These are phyloP conservation scores for Penicillium bovifimosum DNA, from an alignment of 495 filamentous ascomycete genomes.

Conservation along the genomic window DNA sequence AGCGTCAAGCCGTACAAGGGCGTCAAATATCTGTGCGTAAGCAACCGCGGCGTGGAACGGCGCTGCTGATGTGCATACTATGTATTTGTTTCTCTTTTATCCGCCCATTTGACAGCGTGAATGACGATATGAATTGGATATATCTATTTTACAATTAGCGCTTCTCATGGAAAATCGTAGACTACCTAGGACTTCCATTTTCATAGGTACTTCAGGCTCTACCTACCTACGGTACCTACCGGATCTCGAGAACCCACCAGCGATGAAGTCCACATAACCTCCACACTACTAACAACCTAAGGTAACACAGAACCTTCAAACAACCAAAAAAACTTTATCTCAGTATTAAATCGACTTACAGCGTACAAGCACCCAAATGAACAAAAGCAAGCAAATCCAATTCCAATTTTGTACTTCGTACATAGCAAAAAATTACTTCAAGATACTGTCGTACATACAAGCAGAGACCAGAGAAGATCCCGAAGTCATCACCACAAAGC, in stretches of 20 bases:
- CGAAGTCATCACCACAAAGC: not conserved
- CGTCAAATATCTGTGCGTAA: slow-evolving; percentile 93
- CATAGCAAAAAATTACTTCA: not conserved
- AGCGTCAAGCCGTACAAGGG: slow-evolving; percentile 94
- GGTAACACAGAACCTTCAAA: too few relatives aligned
- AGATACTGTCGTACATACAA: not conserved
- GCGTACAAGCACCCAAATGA: not conserved
- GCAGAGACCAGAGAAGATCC: not conserved
- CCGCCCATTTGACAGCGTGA: slow-evolving; percentile 1
- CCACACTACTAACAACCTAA: too few relatives aligned
- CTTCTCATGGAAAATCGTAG: too few relatives aligned
- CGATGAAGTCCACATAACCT: too few relatives aligned
- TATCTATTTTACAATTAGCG: not conserved
- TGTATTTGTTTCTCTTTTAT: not conserved
- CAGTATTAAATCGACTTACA: too few relatives aligned
- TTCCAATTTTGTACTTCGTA: not conserved
- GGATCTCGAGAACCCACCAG: too few relatives aligned
- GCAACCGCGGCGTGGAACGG: slow-evolving; percentile 73
- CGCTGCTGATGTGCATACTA: slow-evolving; percentile 26
- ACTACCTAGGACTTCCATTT: too few relatives aligned
- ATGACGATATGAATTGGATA: slow-evolving; percentile 1
- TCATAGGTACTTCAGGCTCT: too few relatives aligned
- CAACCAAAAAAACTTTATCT: too few relatives aligned
- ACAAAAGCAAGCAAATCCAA: not conserved
- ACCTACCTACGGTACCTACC: too few relatives aligned